Base-by-base conservation (phyloP, 768 basidiomycete genomes). In the Phanerochaete sordida region DNA sequence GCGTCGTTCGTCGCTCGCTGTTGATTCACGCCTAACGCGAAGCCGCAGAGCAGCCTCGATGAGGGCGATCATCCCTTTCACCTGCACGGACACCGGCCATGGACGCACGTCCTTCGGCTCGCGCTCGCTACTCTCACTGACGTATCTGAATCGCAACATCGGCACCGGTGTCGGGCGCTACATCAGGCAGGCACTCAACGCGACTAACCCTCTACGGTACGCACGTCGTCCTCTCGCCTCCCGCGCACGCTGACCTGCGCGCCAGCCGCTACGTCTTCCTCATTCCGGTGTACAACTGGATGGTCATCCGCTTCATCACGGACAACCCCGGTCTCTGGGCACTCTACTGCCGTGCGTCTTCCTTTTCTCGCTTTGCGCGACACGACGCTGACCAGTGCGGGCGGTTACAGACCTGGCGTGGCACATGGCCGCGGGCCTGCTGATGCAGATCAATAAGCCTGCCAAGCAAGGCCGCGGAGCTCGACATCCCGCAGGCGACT, bases 281-380 rank as follows among this genome's bases (percentile, higher is more conserved):
- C 47, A 62, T 81, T 35, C 77, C 77, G 1, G 73, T 73, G 24
- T 79, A 66, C 59, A 72, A 72, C 27, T 79, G 69, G 65, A 65
- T 70, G 35, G 68, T 70, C 23, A 68, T 80, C 27, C 74, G 79
- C 28, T 79, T 79, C 58, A 67, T 76, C 13, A 72, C 74, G 9
- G 77, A 80, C 63, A 79, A 79, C 58, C 75, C 79, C 0, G 78
- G 78, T 24, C 58, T 77, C 46, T 80, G 78, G 78, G 75, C 77
- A 1, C 76, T 80, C 68, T 79, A 80, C 64, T 80, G 79, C 37
- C 79, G 77, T 61, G 67, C 68, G 63, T 28, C 33, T 35, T 6
- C 33, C 7, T 13, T 13, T 7, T 35, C 13, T 6, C 33, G 13
- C 7, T n/a, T n/a, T n/a, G 6, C 33, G 7, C 7, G 7, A 35